Conservation (phyloP, 2,329 filamentous ascomycete genomes). For the Sarocladium oryzae region DNA sequence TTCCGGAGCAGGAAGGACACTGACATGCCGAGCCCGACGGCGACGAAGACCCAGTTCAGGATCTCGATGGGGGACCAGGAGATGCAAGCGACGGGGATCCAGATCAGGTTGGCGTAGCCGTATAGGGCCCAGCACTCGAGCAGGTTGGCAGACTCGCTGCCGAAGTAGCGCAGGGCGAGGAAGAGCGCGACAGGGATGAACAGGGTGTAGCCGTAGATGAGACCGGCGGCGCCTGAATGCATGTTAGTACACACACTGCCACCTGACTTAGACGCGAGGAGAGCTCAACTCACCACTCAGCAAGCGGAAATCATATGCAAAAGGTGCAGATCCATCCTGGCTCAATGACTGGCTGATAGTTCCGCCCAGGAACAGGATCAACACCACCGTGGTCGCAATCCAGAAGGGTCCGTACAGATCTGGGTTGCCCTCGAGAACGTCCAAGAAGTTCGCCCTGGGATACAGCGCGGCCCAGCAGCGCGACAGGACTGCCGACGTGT, state of each 20-base stretch:
- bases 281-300: conserved; percentile 60
- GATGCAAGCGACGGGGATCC: conserved; percentile 89
- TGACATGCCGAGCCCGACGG: conserved; percentile 75
- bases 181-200: conserved; percentile 81
- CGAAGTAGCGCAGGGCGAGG: conserved; percentile 88
- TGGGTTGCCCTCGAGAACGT: conserved; percentile 93
- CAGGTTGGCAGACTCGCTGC: conserved; percentile 85
- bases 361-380: conserved; percentile 91
- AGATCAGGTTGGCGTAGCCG: conserved; percentile 93
- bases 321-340: conserved; percentile 59
- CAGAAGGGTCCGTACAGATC: conserved; percentile 96
- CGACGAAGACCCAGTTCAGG: conserved; percentile 92
- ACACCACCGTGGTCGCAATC: conserved; percentile 95
- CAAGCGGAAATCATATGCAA: conserved; percentile 86
- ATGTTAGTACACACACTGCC: not conserved
- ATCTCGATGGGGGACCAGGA: conserved; percentile 81
- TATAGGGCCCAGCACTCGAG: conserved; percentile 95
- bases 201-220: conserved; percentile 92
- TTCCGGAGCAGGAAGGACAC: conserved; percentile 80
- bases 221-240: conserved; percentile 65
- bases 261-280: too few species aligned
- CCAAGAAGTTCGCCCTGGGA: conserved; percentile 89
- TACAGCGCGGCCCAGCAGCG: conserved; percentile 86
- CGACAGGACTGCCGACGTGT: conserved; percentile 80
- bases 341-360: conserved; percentile 90